Evolutionary conservation across 1,284 basidiomycete genomes (phyloP), one percentile per base, ranked within the genome.

Genomic region (Cutaneotrichosporon sp.): DNA sequence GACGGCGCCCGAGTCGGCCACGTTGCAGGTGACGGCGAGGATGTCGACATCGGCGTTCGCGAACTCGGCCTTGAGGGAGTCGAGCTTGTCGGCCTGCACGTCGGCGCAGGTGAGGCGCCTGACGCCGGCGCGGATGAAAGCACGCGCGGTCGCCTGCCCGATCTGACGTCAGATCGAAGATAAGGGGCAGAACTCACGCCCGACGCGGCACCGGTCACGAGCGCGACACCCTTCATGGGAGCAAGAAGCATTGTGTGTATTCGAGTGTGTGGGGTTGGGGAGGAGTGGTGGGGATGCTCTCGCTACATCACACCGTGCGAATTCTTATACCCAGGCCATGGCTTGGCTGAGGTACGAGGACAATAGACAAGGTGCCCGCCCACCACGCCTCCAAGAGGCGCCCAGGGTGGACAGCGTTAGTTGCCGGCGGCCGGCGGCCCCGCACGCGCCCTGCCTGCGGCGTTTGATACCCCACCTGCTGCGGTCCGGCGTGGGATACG

Each of bases 121-220:
- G 6, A 60, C 58, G 43, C 64, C 64, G 18, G 49, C 49, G 33
- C 36, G n/a, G 38, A 60, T 27, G 45, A 66, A 62, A 3, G 58
- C 51, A 34, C 56, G 53, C 4, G 53, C 60, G 2, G 55, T 60
- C 1, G 64, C 64, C 6, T 24, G 27, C 10, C 64, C 64, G 47
- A 66, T 66, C 64, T 65, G 57, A 11, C 0, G 50, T 62, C 46
- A 57, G 60, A 29, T 22, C 25, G 29, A 22, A 11, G 29, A 29
- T 29, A 29, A 16, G 6, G 11, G 36, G 8, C 9, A 8, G 5
- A 14, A 66, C 68, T 59, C 54, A 67, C 66, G 18, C 68, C 68
- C 0, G 66, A 67, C 10, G 62, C 66, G 11, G 52, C 68, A 18
- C 68, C 68, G 7, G 68, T 69, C 27, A 69, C 56, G 43, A 69